Base-by-base conservation (phyloP, 495 filamentous ascomycete genomes). In the Polyplosphaeria fusca region DNA sequence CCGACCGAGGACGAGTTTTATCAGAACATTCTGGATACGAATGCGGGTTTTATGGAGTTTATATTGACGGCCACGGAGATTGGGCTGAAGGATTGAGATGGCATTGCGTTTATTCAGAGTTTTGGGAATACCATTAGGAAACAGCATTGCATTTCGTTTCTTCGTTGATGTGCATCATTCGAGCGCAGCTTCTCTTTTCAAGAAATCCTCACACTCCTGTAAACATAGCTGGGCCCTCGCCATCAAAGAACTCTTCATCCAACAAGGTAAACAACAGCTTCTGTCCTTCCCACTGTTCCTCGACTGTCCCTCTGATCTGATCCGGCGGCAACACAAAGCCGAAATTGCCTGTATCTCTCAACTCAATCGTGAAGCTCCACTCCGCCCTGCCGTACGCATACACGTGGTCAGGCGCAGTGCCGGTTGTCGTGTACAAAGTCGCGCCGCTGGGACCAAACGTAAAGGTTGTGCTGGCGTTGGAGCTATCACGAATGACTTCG, bases 321-420 rank as follows among this genome's bases (percentile, higher is more conserved):
- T 69, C 55, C 0, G 78, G 69, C 2, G 82, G 80, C 60, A 85
- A 68, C 2, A 84, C 65, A 52, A 85, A 85, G 12, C 82, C 82
- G 56, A 70, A 71, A 16, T 59, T 47, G 1, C 73, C 70, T 41
- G 69, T 76, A 58, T 76, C 60, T 63, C 73, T 58, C 73, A 84
- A 66, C 73, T 84, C 81, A 30, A 74, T 67, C 0, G 81, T 81
- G 59, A 76, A 85, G n/a, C 72, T 70, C 18, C 74, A 82, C 52
- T 80, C 75, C 4, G 78, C 73, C 16, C 70, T 67, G 24, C 64
- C 72, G 2, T 79, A 75, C 24, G 76, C 78, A 22, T 73, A 73
- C 25, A 78, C 59, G 35, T 83, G 84, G 57, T 85, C 82, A 2
- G 75, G 68, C 23, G 71, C 73, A 52, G 67, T 66, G 1, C 82